Conservation (phyloP, 306 rosid species). For the Amphicarpaea edgeworthii region DNA sequence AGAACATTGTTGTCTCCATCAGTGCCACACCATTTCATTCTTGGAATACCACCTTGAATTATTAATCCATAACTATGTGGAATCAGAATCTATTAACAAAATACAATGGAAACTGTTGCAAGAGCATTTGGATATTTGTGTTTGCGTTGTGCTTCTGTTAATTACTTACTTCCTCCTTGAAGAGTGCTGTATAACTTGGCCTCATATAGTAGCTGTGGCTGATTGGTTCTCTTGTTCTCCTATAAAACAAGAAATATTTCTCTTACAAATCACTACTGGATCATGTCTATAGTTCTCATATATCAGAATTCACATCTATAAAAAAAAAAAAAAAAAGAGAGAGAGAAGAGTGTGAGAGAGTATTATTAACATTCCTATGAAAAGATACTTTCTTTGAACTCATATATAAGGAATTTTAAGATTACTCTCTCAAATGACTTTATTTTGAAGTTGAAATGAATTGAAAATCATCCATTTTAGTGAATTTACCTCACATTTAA, state of each 20-base stretch:
- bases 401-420: no score
- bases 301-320: neutral
- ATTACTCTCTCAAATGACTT: no score
- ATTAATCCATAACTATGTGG: constrained; percentile 12
- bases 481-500: no score
- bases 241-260: constrained; percentile 39
- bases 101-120: neutral
- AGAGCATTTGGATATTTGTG: constrained; percentile 27
- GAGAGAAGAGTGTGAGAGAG: no score
- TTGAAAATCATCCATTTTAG: no score
- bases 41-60: constrained; percentile 81
- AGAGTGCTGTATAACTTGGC: constrained; percentile 63
- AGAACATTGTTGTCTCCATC: constrained; percentile 85
- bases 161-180: constrained; percentile 78
- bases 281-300: constrained; percentile 14
- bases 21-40: constrained; percentile 81
- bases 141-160: constrained; percentile 38
- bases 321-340: no score
- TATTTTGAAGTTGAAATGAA: no score
- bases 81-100: constrained; percentile 37
- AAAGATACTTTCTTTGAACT: no score
- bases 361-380: no score
- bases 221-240: constrained; percentile 65
- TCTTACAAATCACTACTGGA: neutral
- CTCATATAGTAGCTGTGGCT: constrained; percentile 64